Base-by-base conservation (phyloP, 805 yeast genomes). In the Candida ascalaphidarum region DNA sequence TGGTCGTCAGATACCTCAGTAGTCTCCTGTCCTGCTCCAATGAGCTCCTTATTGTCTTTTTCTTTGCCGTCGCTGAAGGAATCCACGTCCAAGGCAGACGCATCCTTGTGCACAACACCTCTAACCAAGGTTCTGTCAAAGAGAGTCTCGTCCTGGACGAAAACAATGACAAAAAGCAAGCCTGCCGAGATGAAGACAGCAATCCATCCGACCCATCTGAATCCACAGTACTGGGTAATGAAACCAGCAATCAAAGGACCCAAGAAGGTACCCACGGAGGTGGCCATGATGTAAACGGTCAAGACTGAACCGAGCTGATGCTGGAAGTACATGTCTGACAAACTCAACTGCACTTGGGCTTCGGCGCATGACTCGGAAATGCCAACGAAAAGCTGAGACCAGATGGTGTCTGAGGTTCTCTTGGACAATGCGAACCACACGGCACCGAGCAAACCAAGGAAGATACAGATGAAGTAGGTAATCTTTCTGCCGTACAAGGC, bases 221-320 rank as follows among this genome's bases (percentile, higher is more conserved):
- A 83, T n/a, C 73, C 66, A 16, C 69, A 61, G 25, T 67, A 55
- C 25, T 71, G 65, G 7, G 76, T 69, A 37, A 81, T 72, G 41
- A 76, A 74, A n/a, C 85, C 86, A 12, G 85, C 88, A 37, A 81
- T 66, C 29, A 83, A 55, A 2, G 94, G 94, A 2, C 92, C 89
- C 34, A 82, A 55, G 46, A 77, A 82, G 2, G 88, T 78, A 30
- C 92, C 89, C 10, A 77, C 69, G 19, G 86, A 75, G 4, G 85
- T 76, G 15, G 83, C 77, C 55, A 81, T 45, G 36, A 81, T 81
- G 53, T 82, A 84, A 11, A 76, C 61, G 0, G 92, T 82, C 50
- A 84, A 65, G 9, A 74, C 74, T 17, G 77, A 61, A 28, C 88
- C 85, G 14, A 82, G 60, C 46, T 82, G 86, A 50, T 83, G 94